Evolutionary conservation across 1,139 yeast species (phyloP).

Genomic region (Hansenula lynferdii): DNA sequence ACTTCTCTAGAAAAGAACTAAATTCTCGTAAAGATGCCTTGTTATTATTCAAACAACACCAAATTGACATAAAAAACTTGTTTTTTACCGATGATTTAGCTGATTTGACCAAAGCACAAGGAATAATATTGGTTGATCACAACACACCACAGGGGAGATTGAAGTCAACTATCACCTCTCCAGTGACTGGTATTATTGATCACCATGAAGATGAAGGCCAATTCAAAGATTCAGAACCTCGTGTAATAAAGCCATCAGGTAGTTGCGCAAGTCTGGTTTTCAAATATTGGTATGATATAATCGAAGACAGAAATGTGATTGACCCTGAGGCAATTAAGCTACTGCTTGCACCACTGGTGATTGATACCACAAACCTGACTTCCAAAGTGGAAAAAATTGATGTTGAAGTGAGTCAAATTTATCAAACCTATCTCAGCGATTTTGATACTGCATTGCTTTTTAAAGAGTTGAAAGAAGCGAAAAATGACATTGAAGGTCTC

Average conservation of each 20-base stretch:
- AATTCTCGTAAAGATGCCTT: slow-evolving; percentile 66
- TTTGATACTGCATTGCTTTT: slow-evolving; percentile 27
- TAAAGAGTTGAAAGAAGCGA: slow-evolving; percentile 44
- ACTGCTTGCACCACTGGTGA: slow-evolving; percentile 60
- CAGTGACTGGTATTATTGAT: slow-evolving; percentile 65
- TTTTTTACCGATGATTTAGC: slow-evolving; percentile 61
- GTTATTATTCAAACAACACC: slow-evolving; percentile 43
- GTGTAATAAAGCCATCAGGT: slow-evolving; percentile 60
- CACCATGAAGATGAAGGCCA: slow-evolving; percentile 77
- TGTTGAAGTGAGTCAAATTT: slow-evolving; percentile 34
- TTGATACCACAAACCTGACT: slow-evolving; percentile 67
- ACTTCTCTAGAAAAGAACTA: slow-evolving; percentile 65
- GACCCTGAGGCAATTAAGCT: slow-evolving; percentile 39
- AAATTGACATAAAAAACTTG: slow-evolving; percentile 45
- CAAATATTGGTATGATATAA: slow-evolving; percentile 45
- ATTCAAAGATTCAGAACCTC: slow-evolving; percentile 45
- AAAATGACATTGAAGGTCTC: slow-evolving; percentile 60
- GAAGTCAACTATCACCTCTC: slow-evolving; percentile 24
- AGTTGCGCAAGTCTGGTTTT: slow-evolving; percentile 77
- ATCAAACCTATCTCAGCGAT: slow-evolving; percentile 23
- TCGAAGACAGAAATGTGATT: slow-evolving; percentile 19
- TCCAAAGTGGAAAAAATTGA: slow-evolving; percentile 57
- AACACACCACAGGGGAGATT: slow-evolving; percentile 59
- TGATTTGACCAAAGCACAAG: slow-evolving; percentile 19
- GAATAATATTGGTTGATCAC: slow-evolving; percentile 75